These are phyloP conservation scores for Limnanthes douglasii DNA, from an alignment of 345 rosid genomes.

Conservation along the genomic window DNA sequence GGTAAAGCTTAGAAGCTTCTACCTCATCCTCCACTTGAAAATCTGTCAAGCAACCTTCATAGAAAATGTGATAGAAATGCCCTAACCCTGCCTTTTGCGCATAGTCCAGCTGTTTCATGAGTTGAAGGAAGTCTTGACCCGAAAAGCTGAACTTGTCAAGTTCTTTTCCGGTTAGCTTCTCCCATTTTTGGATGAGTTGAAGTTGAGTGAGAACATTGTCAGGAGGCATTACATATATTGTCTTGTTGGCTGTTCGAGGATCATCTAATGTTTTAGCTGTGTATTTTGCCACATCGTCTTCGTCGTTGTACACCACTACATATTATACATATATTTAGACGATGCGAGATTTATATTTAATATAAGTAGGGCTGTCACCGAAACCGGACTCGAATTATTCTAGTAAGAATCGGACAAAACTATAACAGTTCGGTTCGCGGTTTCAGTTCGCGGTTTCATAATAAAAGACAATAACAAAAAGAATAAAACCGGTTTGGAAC, in stretches of 20 bases:
- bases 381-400: too few relatives aligned
- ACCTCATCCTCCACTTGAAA: constrained; percentile 41
- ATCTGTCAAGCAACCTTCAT: constrained; percentile 70
- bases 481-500: too few relatives aligned
- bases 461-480: too few relatives aligned
- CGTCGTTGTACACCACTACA: constrained; percentile 44
- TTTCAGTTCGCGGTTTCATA: too few relatives aligned
- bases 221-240: constrained; percentile 37
- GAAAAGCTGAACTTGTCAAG: constrained; percentile 29
- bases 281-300: constrained; percentile 54
- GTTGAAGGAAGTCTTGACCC: constrained; percentile 36
- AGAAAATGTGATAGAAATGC: constrained; percentile 74
- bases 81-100: constrained; percentile 51
- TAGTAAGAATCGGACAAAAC: too few relatives aligned
- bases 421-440: too few relatives aligned
- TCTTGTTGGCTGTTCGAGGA: constrained; percentile 51
- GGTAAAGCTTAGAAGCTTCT: constrained; percentile 75
- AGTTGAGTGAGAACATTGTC: constrained; percentile 44
- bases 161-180: constrained; percentile 31
- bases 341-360: too few relatives aligned
- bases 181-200: constrained; percentile 55
- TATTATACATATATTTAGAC: background rate
- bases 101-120: constrained; percentile 39
- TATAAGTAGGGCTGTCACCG: too few relatives aligned
- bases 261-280: constrained; percentile 54